A percentile compares a stretch with the other conserved stretches of the same genome.
Conservation (phyloP, 306 rosid species). For the Cucumis melo region DNA sequence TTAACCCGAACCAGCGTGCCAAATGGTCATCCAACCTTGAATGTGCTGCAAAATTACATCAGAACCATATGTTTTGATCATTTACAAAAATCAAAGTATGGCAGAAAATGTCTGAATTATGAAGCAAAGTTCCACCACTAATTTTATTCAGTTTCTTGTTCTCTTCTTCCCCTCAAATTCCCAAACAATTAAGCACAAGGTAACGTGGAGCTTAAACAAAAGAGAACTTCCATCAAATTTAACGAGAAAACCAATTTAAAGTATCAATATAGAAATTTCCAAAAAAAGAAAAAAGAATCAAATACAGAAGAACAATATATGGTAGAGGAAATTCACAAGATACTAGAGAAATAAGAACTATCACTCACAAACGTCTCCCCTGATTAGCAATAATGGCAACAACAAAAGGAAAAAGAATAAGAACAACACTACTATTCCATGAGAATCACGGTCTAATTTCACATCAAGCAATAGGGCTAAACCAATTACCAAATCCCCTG, state of each 20-base stretch:
- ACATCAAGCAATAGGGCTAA: neutral
- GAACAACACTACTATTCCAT: neutral
- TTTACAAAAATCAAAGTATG: neutral
- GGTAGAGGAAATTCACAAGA: neutral
- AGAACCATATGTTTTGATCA: neutral
- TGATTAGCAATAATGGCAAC: neutral
- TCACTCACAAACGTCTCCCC: neutral
- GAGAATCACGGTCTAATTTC: neutral
- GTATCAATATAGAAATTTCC: too few relatives aligned
- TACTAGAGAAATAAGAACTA: neutral
- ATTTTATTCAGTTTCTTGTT: neutral
- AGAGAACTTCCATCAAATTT: neutral
- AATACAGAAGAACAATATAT: neutral
- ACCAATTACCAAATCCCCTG: neutral
- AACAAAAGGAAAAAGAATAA: neutral
- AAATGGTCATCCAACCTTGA: slow-evolving; percentile 91
- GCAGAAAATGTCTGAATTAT: neutral
- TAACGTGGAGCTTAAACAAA: neutral
- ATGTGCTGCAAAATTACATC: slow-evolving; percentile 47
- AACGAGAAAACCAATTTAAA: neutral
- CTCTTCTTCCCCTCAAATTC: neutral
- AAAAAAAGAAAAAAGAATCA: neutral
- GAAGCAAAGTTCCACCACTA: neutral
- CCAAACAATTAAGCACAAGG: neutral
- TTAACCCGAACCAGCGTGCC: slow-evolving; percentile 97